Evolutionary conservation across 2,329 filamentous ascomycete species (phyloP), one percentile per base, ranked within the genome.

Genomic region (Hortaea werneckii): DNA sequence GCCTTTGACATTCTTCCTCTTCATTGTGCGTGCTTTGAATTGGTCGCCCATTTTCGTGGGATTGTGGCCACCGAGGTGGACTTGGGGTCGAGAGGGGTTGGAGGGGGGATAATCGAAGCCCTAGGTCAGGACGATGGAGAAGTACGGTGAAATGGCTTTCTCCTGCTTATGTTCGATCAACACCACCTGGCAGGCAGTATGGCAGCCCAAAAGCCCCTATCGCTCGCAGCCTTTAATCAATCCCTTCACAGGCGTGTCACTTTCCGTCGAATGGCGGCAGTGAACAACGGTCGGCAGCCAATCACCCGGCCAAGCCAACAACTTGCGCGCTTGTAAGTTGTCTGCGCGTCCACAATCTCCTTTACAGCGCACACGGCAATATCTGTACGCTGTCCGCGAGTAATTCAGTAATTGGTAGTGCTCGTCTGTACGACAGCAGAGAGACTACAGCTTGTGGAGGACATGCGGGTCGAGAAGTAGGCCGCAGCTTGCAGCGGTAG

Each of bases 1-100:
- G 34, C 89, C 90, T 73, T 96, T 96, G 68, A 94, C 85, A 66
- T 98, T 98, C 79, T 96, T 95, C 76, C 90, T 84, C 82, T 95
- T 96, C 82, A 98, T 85, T 51, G 92, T 94, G 64, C 78, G 74
- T 47, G 76, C 72, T 65, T 80, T 76, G 67, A 82, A 80, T 45
- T 70, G 67, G 62, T 82, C 72, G 75, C 80, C 80, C 61, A 64
- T 65, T 26, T 51, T 26, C 57, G 52, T 20, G 20, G 42, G 20
- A 20, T 20, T 20, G 11, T 10, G 12, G 34, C 27, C 30, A 12
- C 45, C 28, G 28, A 35, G 20, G 37, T 6, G 39, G 45, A 20
- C 20, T 20, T 26, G 26, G 42, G 34, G 10, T 39, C 8, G 10
- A 3, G 3, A 20, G 20, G 20, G 20, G 20, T 20, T 20, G 32